Conservation (phyloP, 805 yeast genomes). For the Pichia gijzeniarum region DNA sequence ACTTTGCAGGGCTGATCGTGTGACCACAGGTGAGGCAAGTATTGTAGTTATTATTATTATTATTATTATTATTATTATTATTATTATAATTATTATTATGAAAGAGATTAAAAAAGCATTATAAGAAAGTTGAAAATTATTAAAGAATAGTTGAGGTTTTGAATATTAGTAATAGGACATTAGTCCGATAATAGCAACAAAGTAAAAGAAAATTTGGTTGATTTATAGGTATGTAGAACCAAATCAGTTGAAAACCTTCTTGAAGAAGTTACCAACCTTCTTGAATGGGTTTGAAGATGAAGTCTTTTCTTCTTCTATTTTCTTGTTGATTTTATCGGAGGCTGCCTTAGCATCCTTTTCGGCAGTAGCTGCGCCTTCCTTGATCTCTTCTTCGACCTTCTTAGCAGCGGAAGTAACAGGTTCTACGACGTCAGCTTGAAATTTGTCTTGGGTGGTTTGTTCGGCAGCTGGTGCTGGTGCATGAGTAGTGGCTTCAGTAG, state of each 20-base stretch:
- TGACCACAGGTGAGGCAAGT: too few species aligned
- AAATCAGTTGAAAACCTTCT: constrained; percentile 19
- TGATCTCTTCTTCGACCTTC: constrained; percentile 17
- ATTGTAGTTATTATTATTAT: too few species aligned
- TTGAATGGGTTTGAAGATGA: constrained; percentile 16
- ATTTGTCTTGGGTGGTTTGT: constrained; percentile 1
- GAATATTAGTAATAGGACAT: too few species aligned
- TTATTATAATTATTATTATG: too few species aligned
- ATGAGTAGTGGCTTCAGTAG: constrained; percentile 1
- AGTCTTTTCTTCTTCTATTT: background rate
- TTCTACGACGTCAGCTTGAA: constrained; percentile 3
- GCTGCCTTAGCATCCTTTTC: constrained; percentile 5
- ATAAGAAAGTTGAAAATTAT: background rate
- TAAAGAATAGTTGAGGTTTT: too few species aligned
- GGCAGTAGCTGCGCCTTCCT: constrained; percentile 10
- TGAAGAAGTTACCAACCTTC: constrained; percentile 27
- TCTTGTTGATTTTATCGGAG: constrained; percentile 3
- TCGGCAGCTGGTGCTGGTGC: constrained; percentile 1
- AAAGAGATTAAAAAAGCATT: background rate
- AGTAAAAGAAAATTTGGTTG: background rate
- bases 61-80: too few species aligned
- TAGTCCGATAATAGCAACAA: background rate
- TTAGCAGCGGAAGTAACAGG: constrained; percentile 12
- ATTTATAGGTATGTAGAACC: too few species aligned
- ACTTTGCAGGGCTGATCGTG: too few species aligned